Conservation (phyloP, 1,139 yeast species). For the Kodamaea suecica region DNA sequence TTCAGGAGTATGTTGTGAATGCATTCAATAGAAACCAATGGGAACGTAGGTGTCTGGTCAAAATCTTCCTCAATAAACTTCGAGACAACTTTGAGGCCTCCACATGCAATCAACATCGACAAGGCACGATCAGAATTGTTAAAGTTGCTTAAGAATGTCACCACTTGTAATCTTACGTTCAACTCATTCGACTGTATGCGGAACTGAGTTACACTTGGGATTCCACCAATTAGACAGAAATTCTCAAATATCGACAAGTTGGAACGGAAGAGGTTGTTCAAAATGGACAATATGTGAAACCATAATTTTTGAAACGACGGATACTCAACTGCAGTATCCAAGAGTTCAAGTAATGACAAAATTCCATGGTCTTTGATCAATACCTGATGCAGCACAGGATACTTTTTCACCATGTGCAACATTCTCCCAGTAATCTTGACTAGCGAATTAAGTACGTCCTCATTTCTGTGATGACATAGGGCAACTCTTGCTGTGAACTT, state of each 20-base stretch:
- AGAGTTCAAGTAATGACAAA: constrained; percentile 45
- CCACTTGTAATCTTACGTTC: constrained; percentile 43
- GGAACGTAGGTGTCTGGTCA: constrained; percentile 43
- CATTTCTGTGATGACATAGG: constrained; percentile 28
- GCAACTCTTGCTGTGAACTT: constrained; percentile 37
- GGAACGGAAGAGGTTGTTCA: constrained; percentile 38
- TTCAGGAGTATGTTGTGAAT: constrained; percentile 42
- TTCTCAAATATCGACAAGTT: constrained; percentile 43
- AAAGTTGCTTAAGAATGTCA: constrained; percentile 40
- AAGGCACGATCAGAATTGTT: constrained; percentile 38
- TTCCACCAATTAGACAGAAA: constrained; percentile 57
- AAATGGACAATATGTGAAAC: constrained; percentile 39
- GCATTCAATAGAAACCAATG: constrained; percentile 46
- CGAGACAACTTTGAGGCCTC: constrained; percentile 51
- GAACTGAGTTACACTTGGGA: constrained; percentile 49
- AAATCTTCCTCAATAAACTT: constrained; percentile 56
- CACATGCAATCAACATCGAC: constrained; percentile 53
- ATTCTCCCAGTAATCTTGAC: constrained; percentile 41
- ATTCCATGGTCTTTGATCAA: constrained; percentile 51
- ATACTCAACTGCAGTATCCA: constrained; percentile 38
- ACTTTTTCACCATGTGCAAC: constrained; percentile 40
- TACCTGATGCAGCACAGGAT: constrained; percentile 40
- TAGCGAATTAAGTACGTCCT: constrained; percentile 30
- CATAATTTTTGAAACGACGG: constrained; percentile 36
- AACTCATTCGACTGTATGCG: constrained; percentile 34